These are phyloP conservation scores for Cryptosporidium bovis DNA, from an alignment of 169 alveolate species.

Conservation along the genomic window DNA sequence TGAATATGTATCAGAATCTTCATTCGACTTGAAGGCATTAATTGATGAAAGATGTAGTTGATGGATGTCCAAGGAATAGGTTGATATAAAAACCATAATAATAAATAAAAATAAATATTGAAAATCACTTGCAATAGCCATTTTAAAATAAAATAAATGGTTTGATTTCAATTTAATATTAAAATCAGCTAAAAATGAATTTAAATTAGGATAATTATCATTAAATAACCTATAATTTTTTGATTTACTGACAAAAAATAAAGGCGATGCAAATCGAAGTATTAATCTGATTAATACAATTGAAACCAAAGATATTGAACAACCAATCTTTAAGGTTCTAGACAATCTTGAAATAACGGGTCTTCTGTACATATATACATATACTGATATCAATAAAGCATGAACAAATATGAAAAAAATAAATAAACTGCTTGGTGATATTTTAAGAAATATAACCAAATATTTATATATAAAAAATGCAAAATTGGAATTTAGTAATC, in stretches of 20 bases:
- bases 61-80: conserved; percentile 62
- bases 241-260: conserved; percentile 15
- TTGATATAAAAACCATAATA: conserved; percentile 43
- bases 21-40: conserved; percentile 52
- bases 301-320: conserved; percentile 19
- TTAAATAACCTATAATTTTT: conserved; percentile 39
- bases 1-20: conserved; percentile 61
- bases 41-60: conserved; percentile 69
- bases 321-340: conserved; percentile 39
- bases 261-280: conserved; percentile 6
- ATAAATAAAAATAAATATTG: conserved; percentile 35
- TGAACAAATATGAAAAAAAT: conserved; percentile 32
- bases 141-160: conserved; percentile 32
- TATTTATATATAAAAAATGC: background rate
- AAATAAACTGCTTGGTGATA: conserved; percentile 53
- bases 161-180: conserved; percentile 36
- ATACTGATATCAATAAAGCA: conserved; percentile 29
- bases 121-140: conserved; percentile 52
- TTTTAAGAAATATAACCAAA: background rate
- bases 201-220: conserved; percentile 51
- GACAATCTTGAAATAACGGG: conserved; percentile 60
- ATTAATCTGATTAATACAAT: conserved; percentile 18
- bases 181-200: conserved; percentile 57
- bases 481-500: no score
- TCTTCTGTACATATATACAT: conserved; percentile 47